Conservation (phyloP, 345 rosid genomes). For the Heritiera fomes region DNA sequence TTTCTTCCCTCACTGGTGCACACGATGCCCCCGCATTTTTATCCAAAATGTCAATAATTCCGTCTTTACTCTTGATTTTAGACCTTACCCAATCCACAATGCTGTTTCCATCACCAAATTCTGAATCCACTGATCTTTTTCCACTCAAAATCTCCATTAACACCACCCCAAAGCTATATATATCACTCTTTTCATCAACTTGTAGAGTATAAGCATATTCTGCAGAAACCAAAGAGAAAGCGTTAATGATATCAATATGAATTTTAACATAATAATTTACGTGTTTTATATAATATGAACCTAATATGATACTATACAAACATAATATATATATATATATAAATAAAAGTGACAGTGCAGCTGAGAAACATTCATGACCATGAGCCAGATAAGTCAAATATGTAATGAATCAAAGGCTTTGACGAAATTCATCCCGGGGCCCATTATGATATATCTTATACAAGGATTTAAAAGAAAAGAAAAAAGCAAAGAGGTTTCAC, state of each 20-base stretch:
- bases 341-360: too few relatives aligned
- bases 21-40: slow-evolving; percentile 76
- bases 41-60: slow-evolving; percentile 58
- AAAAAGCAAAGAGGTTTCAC: slow-evolving; percentile 23
- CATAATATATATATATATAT: too few relatives aligned
- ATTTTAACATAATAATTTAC: too few relatives aligned
- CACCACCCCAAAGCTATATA: slow-evolving; percentile 93
- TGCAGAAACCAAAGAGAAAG: slow-evolving; percentile 26
- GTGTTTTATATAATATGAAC: too few relatives aligned
- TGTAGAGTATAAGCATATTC: slow-evolving; percentile 94
- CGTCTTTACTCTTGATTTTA: slow-evolving; percentile 69
- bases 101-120: slow-evolving; percentile 93
- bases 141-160: slow-evolving; percentile 80
- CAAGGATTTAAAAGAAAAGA: not conserved
- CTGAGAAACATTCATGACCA: not conserved
- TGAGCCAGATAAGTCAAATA: slow-evolving; percentile 21
- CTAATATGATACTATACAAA: too few relatives aligned
- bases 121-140: slow-evolving; percentile 78
- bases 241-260: not conserved
- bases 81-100: slow-evolving; percentile 94
- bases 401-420: not conserved
- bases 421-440: slow-evolving; percentile 23
- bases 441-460: slow-evolving; percentile 14
- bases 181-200: slow-evolving; percentile 96
- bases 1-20: slow-evolving; percentile 69